Evolutionary conservation across 176 grass and related monocot species (phyloP), one percentile per base, ranked within the genome.

Genomic region (Triticum urartu): DNA sequence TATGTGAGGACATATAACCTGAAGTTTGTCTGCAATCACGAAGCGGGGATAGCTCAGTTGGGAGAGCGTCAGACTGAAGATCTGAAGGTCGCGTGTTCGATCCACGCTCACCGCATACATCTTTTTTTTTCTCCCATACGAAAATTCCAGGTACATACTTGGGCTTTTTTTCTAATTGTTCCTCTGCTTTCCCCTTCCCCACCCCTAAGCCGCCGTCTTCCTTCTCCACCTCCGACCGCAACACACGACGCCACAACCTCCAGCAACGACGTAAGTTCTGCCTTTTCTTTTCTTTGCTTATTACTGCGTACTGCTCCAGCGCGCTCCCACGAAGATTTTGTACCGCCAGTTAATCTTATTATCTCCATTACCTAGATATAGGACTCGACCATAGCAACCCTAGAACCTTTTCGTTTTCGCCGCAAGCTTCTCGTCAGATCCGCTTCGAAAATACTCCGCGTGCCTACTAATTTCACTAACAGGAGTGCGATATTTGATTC

Each of bases 51-150:
- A 97, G 94, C 94, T 94, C 94, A 97, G 94, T 92, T 94, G 90
- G 94, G 94, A 89, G 83, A 95, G 81, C 82, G 93, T 98, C 91
- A 98, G 97, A 95, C 97, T 98, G 97, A 98, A 98, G 96, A 93
- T 95, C 89, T 95, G 91, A 93, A 96, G 87, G 85, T 88, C 87
- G 91, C 82, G 89, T 96, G 89, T 96, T 96, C 82, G 89, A 93
- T 93, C 89, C 85, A 91, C 82, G 87, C 87, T 93, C 91, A 96
- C 91, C 85, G 87, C 89, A 93, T 11, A 2, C 9, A 0, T 18
- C 0, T 2, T 52, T 7, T 32, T 11, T 0, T 7, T 78, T 64
- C 52, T 71, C 2, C 1, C 1, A 0, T 69, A 0, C 22, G 26
- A 2, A 32, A 1, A 4, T 60, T 60, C 5, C 28, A 48, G 25